Evolutionary conservation across 2,329 filamentous ascomycete genomes (phyloP), one percentile per base, ranked within the genome.

Genomic region (Cordyceps javanica): DNA sequence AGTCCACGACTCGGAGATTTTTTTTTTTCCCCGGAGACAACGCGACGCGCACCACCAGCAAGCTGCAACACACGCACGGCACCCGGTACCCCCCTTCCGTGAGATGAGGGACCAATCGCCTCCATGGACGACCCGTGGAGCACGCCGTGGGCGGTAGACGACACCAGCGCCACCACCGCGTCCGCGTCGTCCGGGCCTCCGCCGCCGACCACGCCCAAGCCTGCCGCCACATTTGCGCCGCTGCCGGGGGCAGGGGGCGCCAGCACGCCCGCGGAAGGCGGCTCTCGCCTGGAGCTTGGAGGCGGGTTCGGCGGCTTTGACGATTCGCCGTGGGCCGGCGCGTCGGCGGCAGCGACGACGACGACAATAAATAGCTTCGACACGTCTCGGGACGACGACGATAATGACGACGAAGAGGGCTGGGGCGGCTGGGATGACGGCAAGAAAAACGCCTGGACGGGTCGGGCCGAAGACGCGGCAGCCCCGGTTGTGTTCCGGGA

Each of bases 101-200:
- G 54, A 50, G 10, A 50, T 57, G 54, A 42, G 21, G 42, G 38
- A 21, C 42, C 19, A 5, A 19, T 13, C 16, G 3, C 9, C 68
- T 72, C 67, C 62, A 85, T 85, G 82, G 82, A 85, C 69, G 80
- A 85, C 80, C 81, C 82, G 65, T 85, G 82, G 82, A 79, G 78
- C 70, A 83, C 81, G 64, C 82, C 82, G 70, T 84, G 82, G 82
- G 75, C 77, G 60, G 74, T 73, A 59, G 67, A 70, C 52, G n/a
- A n/a, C n/a, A n/a, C n/a, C n/a, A n/a, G n/a, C n/a, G n/a, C n/a
- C n/a, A n/a, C n/a, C n/a, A 60, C 65, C 59, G 64, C 68, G 14
- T 49, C 45, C 34, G 41, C 60, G 13, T 65, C 66, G 21, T 64
- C 66, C 25, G 62, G 61, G 13, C 58, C n/a, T n/a, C n/a, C 59